Evolutionary conservation across 139 green algal genomes (phyloP).

Genomic region (Eudorina sp.): DNA sequence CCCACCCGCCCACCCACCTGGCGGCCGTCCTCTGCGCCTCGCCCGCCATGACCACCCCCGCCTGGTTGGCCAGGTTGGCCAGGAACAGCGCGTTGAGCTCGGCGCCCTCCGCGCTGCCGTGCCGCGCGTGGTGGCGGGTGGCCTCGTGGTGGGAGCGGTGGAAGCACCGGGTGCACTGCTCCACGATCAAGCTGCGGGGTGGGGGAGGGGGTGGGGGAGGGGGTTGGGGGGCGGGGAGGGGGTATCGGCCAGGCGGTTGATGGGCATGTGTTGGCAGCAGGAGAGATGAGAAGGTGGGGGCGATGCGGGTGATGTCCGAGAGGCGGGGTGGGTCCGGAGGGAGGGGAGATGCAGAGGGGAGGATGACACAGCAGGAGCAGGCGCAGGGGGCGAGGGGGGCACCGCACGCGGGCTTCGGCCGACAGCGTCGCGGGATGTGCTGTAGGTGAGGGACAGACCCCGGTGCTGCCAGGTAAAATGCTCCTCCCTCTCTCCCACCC

Average conservation of each 20-base stretch:
- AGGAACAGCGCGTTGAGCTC: constrained; percentile 34
- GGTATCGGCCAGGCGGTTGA: too few species aligned
- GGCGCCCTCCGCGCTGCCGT: neutral
- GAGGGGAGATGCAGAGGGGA: neutral
- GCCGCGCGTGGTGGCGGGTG: neutral
- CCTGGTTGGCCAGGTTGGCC: constrained; percentile 41
- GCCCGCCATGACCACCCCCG: constrained; percentile 26
- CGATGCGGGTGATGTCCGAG: too few species aligned
- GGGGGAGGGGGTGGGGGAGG: neutral
- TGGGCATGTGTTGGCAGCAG: too few species aligned
- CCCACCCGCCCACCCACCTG: neutral
- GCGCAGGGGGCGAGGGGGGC: too few species aligned
- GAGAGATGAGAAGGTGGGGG: neutral
- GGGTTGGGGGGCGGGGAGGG: too few species aligned
- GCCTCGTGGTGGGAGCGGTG: constrained; percentile 14
- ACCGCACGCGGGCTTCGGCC: too few species aligned
- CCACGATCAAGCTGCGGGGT: neutral
- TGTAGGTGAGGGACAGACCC: too few species aligned
- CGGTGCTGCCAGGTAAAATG: too few species aligned
- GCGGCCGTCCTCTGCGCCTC: neutral
- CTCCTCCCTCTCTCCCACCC: too few species aligned
- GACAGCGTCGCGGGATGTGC: too few species aligned
- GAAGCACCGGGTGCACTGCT: constrained; percentile 28
- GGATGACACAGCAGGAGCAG: neutral
- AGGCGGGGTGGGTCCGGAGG: neutral